These are phyloP conservation scores for Sarcomyxa edulis DNA, from an alignment of 768 basidiomycete species.

Conservation along the genomic window DNA sequence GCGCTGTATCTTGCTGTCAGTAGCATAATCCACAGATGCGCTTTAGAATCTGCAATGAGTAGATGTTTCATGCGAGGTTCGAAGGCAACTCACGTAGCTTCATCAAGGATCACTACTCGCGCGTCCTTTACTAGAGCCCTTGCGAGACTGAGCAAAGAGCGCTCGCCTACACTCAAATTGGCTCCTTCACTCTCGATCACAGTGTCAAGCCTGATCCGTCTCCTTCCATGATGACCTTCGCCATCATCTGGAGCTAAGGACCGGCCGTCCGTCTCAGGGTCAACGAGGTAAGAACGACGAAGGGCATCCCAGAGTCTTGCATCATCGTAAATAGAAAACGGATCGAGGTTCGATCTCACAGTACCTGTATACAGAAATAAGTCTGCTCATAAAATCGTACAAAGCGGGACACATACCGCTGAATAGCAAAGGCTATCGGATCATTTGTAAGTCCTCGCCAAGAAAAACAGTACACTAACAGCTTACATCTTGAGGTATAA, in stretches of 20 bases:
- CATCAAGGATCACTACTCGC: conserved; percentile 74
- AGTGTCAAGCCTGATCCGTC: conserved; percentile 64
- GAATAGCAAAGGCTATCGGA: conserved; percentile 47
- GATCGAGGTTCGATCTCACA: conserved; percentile 52
- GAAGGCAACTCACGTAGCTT: conserved; percentile 48
- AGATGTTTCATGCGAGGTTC: background rate
- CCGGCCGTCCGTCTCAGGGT: conserved; percentile 33
- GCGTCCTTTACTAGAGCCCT: conserved; percentile 76
- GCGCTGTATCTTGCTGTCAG: conserved; percentile 75
- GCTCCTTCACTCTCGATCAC: conserved; percentile 70
- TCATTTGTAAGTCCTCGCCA: background rate
- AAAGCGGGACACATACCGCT: conserved; percentile 45
- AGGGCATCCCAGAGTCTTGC: conserved; percentile 69
- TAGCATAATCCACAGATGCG: conserved; percentile 74
- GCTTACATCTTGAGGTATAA: conserved; percentile 66
- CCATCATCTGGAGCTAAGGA: conserved; percentile 45
- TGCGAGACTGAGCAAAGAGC: conserved; percentile 72
- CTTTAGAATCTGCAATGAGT: conserved; percentile 10
- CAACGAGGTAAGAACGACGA: conserved; percentile 45
- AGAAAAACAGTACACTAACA: conserved; percentile 8
- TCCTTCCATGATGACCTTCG: conserved; percentile 35
- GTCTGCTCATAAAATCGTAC: conserved; percentile 27
- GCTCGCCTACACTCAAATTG: conserved; percentile 68
- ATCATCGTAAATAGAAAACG: conserved; percentile 60
- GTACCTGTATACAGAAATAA: conserved; percentile 47